Evolutionary conservation across 2,329 filamentous ascomycete genomes (phyloP), one percentile per base, ranked within the genome.

Genomic region (Verticillium isaacii): DNA sequence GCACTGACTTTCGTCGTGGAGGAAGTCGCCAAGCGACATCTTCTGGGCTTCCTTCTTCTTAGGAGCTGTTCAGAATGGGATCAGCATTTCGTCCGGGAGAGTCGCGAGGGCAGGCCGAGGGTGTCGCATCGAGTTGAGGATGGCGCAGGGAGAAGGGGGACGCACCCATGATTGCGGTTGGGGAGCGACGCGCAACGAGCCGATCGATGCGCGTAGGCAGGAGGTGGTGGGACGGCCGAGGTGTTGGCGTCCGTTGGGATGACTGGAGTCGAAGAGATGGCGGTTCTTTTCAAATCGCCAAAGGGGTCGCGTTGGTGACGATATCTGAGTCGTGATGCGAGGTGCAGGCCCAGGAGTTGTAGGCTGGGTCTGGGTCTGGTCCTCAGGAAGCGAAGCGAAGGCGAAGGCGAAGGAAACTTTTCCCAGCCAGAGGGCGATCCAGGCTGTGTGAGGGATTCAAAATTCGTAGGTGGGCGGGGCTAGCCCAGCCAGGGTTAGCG

Each of bases 21-120:
- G 86, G 86, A 99, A 99, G 80, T 92, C 91, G 84, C 92, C 92
- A 75, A 98, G 89, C 83, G 91, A 92, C 91, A 99, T 94, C 85
- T 96, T 99, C 88, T 96, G 90, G 78, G 87, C 85, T 81, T 96
- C 89, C 83, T 92, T 91, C 83, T 96, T 96, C 78, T 93, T 91
- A 69, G 93, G 94, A 85, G 91, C 93, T 96, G 73, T 64, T 50
- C n/a, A 50, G 39, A 23, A 3, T 3, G 8, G 41, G n/a, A 23
- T 50, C 41, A 23, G 41, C 41, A 50, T 23, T 23, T 12, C 9
- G n/a, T 50, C 19, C 9, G n/a, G n/a, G 2, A n/a, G 23, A 9
- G 41, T 50, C n/a, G 41, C 41, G 41, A 50, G 19, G 5, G 41
- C n/a, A 50, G n/a, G 41, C 41, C 41, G 23, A 50, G 41, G 6